Evolutionary conservation across 2,329 filamentous ascomycete species (phyloP), one percentile per base, ranked within the genome.

Genomic region (Colletotrichum limetticola): DNA sequence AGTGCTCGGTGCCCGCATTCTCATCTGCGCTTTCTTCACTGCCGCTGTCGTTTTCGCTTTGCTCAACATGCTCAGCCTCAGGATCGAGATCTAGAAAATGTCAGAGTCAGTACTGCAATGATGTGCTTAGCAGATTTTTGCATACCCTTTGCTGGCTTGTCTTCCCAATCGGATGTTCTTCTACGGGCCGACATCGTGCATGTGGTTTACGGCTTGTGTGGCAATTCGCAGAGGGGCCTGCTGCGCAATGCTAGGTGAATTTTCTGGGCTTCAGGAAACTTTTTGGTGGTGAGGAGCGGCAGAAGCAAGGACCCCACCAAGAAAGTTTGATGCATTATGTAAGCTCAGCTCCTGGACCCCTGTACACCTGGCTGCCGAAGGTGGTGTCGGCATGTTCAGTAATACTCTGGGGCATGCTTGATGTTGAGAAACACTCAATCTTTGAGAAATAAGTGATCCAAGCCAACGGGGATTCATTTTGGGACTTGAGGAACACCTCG

Each of bases 1-100:
- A 98, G 81, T 98, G 96, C 78, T 98, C 96, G 37, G 95, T 93
- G 24, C 93, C 95, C 32, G 88, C 84, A 5, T 83, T 85, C 77
- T 86, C 87, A 19, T 82, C 85, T 22, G 84, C 85, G 75, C 84
- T 87, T 32, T 76, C 64, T 57, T 62, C 61, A 42, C 75, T 73
- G 24, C 63, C 64, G 68, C 75, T 72, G 91, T 93, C 76, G 78
- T 92, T 19, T 83, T 87, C 66, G 37, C 60, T 74, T 42, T 55
- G 64, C 35, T 66, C 71, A 11, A 69, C 63, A 12, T 32, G 58
- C 42, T 75, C 71, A 55, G 74, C 71, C 52, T 74, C 75, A n/a
- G 67, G 74, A 70, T 75, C 74, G 46, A 70, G 67, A 65, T 75
- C 74, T 75, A 53, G 9, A n/a, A n/a, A 35, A 9, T 11, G 11